Percentiles rank a stretch among this genome's conserved stretches.
Conservation (phyloP, 805 yeast species). For the Wickerhamiella bombiphila region DNA sequence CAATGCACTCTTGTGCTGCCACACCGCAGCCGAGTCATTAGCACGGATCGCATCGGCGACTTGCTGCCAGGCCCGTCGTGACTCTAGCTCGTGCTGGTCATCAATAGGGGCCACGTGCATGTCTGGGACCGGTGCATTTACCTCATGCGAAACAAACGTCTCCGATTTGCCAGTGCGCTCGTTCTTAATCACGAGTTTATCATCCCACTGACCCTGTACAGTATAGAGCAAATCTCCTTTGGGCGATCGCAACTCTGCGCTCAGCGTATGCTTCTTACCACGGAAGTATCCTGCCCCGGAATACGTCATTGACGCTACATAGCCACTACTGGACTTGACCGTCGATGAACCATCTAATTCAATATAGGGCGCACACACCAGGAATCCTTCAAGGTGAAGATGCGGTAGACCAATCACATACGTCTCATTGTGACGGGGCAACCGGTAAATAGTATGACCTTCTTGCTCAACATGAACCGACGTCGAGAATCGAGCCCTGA, state of each 20-base stretch:
- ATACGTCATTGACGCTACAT: conserved; percentile 56
- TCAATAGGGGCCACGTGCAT: conserved; percentile 67
- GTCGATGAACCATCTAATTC: conserved; percentile 83
- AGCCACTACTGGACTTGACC: conserved; percentile 73
- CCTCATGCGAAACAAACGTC: conserved; percentile 22
- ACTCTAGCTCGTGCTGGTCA: conserved; percentile 66
- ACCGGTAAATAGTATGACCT: conserved; percentile 66
- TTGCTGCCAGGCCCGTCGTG: conserved; percentile 76
- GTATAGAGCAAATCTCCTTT: conserved; percentile 55
- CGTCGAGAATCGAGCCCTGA: conserved; percentile 69
- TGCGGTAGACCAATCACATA: conserved; percentile 85
- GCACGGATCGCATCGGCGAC: conserved; percentile 76
- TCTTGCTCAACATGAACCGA: conserved; percentile 77
- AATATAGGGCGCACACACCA: conserved; percentile 84
- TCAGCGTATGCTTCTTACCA: conserved; percentile 87
- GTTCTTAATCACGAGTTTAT: conserved; percentile 31
- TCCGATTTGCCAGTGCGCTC: conserved; percentile 32
- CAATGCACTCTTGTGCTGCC: conserved; percentile 56
- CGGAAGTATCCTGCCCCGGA: conserved; percentile 89
- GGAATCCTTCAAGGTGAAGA: conserved; percentile 83
- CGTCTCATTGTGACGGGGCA: conserved; percentile 41
- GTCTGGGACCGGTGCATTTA: conserved; percentile 30
- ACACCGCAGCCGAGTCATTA: conserved; percentile 64
- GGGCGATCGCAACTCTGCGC: conserved; percentile 51
- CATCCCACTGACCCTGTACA: conserved; percentile 85